These are phyloP conservation scores for Coemansia sp. DNA, from an alignment of 192 early-diverging fungal species.

Conservation along the genomic window DNA sequence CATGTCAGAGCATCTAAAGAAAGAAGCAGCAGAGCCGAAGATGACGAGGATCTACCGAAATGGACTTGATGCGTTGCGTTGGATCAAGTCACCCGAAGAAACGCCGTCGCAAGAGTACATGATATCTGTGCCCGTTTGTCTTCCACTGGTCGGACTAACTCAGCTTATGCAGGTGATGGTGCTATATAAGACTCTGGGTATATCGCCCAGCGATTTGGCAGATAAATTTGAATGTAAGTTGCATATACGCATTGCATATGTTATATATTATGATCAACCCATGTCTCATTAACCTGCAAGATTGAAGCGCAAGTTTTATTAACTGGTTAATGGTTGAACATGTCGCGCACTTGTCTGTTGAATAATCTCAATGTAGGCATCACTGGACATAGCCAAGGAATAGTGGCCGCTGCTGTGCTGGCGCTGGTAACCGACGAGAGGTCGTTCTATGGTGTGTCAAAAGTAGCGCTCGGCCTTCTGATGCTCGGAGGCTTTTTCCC, in stretches of 20 bases:
- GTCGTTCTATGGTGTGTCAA: slow-evolving; percentile 76
- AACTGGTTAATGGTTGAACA: not conserved
- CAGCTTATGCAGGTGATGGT: slow-evolving; percentile 90
- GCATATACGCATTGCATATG: not conserved
- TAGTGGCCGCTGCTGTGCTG: slow-evolving; percentile 83
- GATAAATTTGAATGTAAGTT: slow-evolving; percentile 53
- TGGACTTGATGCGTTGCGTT: slow-evolving; percentile 76
- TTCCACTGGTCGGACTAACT: slow-evolving; percentile 87
- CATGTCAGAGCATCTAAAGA: slow-evolving; percentile 65
- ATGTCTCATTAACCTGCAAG: too few species aligned
- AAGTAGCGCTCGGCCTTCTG: slow-evolving; percentile 75
- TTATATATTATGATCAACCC: too few species aligned
- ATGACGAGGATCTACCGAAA: slow-evolving; percentile 60
- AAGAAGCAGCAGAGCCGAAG: slow-evolving; percentile 58
- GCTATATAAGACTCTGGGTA: slow-evolving; percentile 66
- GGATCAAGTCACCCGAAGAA: slow-evolving; percentile 70
- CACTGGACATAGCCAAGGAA: slow-evolving; percentile 91
- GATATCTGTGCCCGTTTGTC: slow-evolving; percentile 73
- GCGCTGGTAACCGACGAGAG: slow-evolving; percentile 74
- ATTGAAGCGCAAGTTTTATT: too few species aligned
- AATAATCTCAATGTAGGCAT: slow-evolving; percentile 46
- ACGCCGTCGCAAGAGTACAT: slow-evolving; percentile 74
- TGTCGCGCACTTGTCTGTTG: not conserved
- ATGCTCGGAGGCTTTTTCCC: slow-evolving; percentile 84
- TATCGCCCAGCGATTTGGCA: slow-evolving; percentile 61